phyloP scores from a whole-genome alignment of 1,284 basidiomycete genomes.

The Ustilago curta region DNA sequence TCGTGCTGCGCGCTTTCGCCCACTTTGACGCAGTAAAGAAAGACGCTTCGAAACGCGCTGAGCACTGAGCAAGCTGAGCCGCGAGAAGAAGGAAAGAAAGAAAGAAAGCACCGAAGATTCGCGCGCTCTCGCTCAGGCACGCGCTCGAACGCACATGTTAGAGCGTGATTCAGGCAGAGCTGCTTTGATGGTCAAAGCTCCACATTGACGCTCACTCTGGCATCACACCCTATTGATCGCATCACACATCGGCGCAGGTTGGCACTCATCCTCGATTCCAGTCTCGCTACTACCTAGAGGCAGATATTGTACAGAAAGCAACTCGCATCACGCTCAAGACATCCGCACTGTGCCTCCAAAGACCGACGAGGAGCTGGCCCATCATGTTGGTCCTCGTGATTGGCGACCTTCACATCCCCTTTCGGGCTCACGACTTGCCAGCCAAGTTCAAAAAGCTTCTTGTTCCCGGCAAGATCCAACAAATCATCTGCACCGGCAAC shows the following conservation, averaged over 20 bases:
- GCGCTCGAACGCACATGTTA: no score
- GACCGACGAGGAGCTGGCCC: background rate
- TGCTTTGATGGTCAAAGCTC: no score
- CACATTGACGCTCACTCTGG: no score
- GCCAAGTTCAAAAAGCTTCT: conserved; percentile 97
- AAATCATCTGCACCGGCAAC: conserved; percentile 97
- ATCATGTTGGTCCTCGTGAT: conserved; percentile 65
- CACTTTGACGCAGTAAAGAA: background rate
- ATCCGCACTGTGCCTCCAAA: background rate
- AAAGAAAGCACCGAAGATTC: no score
- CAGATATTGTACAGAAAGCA: no score
- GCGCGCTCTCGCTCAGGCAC: no score
- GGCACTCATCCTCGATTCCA: no score
- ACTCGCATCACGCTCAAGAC: background rate
- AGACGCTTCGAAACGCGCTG: conserved; percentile 6
- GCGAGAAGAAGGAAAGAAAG: no score
- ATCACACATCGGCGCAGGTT: no score
- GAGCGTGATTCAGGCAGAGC: no score
- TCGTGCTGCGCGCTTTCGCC: conserved; percentile 3
- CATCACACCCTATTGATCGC: no score
- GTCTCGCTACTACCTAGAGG: no score
- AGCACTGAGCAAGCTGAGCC: background rate
- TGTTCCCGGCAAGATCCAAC: conserved; percentile 93
- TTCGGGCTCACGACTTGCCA: conserved; percentile 83
- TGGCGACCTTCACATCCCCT: conserved; percentile 66